phyloP scores from a whole-genome alignment of 148 eudicot species.

The Rhododendron simsii region DNA sequence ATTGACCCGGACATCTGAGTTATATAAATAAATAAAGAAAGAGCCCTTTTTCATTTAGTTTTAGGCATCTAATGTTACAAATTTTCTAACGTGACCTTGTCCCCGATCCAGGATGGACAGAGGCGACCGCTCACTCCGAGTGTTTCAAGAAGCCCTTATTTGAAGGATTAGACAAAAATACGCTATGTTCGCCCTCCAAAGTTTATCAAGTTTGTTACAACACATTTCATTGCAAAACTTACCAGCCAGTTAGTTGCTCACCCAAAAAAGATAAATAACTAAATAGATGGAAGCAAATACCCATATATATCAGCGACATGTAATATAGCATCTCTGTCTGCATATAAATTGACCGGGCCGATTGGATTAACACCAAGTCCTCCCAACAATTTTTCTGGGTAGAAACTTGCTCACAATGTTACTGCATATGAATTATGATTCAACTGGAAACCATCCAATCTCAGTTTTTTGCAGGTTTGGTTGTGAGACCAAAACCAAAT shows the following conservation, averaged over 20 bases:
- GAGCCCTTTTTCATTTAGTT: background rate
- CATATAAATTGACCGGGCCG: background rate
- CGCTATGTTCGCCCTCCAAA: background rate
- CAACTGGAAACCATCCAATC: background rate
- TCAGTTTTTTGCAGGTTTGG: slow-evolving; percentile 14
- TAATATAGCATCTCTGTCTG: background rate
- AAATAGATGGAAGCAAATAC: background rate
- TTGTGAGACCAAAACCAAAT: slow-evolving; percentile 52
- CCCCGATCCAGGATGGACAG: background rate
- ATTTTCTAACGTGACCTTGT: no score
- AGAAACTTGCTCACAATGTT: background rate
- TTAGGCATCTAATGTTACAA: background rate
- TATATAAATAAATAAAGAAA: no score
- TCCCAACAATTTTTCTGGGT: background rate
- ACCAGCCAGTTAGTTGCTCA: background rate
- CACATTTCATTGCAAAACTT: background rate
- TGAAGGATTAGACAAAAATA: background rate
- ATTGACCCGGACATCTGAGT: background rate
- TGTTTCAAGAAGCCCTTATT: background rate
- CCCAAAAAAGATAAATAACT: background rate
- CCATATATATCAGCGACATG: background rate
- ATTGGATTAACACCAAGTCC: background rate
- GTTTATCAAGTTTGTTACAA: background rate
- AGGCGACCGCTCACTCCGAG: background rate
- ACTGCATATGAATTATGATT: background rate